Evolutionary conservation across 192 early-diverging fungal species (phyloP).

Genomic region (Oehlia diaphana): DNA sequence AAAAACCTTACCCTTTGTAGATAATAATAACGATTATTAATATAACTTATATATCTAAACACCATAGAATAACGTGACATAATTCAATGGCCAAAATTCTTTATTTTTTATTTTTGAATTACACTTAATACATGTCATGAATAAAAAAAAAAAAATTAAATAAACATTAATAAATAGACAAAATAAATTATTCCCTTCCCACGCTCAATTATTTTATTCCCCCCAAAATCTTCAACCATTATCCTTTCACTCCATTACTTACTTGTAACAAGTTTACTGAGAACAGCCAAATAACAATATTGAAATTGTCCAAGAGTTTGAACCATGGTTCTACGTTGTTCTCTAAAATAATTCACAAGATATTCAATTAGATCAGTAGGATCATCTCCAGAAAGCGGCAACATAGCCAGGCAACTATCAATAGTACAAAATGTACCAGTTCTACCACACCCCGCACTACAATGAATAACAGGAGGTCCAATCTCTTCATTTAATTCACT

Average conservation of each 20-base stretch:
- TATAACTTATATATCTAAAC: too few species aligned
- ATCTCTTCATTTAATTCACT: background rate
- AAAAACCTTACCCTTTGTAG: too few species aligned
- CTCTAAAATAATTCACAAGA: conserved; percentile 61
- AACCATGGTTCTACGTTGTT: conserved; percentile 75
- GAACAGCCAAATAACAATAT: conserved; percentile 72
- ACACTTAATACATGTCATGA: too few species aligned
- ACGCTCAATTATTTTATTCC: too few species aligned
- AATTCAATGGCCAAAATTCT: too few species aligned
- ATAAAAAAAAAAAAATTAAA: too few species aligned
- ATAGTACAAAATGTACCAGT: conserved; percentile 79
- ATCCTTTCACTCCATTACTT: background rate
- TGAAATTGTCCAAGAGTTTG: conserved; percentile 73
- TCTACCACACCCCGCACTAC: conserved; percentile 80
- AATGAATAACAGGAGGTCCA: conserved; percentile 75
- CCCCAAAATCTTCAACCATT: too few species aligned
- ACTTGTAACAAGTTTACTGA: conserved; percentile 6
- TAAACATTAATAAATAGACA: too few species aligned
- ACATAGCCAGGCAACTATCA: conserved; percentile 40
- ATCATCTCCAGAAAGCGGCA: conserved; percentile 15
- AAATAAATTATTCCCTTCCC: too few species aligned
- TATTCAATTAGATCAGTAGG: conserved; percentile 58
- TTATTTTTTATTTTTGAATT: too few species aligned
- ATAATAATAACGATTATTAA: too few species aligned
- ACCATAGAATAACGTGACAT: too few species aligned